A percentile compares a stretch with the other conserved stretches of the same genome.
phyloP scores from a whole-genome alignment of 2,329 filamentous ascomycete species.

The Trichoderma citrinoviride region DNA sequence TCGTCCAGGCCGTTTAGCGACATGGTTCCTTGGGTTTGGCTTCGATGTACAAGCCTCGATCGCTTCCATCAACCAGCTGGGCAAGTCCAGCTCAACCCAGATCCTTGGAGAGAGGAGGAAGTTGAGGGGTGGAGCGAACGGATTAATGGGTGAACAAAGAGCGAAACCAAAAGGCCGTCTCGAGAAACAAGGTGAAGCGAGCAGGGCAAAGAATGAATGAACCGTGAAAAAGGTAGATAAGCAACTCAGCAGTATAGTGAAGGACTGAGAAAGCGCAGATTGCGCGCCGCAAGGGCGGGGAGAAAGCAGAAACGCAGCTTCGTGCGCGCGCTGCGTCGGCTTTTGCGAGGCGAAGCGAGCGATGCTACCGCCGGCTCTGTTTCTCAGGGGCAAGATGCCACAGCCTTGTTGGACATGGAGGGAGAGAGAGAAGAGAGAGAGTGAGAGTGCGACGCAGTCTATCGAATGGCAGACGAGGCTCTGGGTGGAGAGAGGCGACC shows the following conservation, averaged over 20 bases:
- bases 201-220: neutral
- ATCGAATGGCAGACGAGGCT: neutral
- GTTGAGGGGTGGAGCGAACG: neutral
- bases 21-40: conserved; percentile 52
- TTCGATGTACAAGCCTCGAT: neutral
- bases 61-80: conserved; percentile 8
- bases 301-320: neutral
- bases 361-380: conserved; percentile 12
- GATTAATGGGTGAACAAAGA: neutral
- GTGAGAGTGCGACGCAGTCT: neutral
- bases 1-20: conserved; percentile 94
- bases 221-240: neutral
- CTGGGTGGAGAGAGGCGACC: no score
- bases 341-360: neutral
- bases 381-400: conserved; percentile 21
- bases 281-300: conserved; percentile 3
- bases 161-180: neutral
- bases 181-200: neutral
- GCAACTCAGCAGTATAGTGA: neutral
- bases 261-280: neutral
- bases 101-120: neutral
- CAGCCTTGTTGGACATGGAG: conserved; percentile 15
- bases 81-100: conserved; percentile 15
- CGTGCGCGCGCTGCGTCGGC: conserved; percentile 20
- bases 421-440: conserved; percentile 4